Evolutionary conservation across 495 filamentous ascomycete species (phyloP).

Genomic region (Penicillium atrosanguineum): DNA sequence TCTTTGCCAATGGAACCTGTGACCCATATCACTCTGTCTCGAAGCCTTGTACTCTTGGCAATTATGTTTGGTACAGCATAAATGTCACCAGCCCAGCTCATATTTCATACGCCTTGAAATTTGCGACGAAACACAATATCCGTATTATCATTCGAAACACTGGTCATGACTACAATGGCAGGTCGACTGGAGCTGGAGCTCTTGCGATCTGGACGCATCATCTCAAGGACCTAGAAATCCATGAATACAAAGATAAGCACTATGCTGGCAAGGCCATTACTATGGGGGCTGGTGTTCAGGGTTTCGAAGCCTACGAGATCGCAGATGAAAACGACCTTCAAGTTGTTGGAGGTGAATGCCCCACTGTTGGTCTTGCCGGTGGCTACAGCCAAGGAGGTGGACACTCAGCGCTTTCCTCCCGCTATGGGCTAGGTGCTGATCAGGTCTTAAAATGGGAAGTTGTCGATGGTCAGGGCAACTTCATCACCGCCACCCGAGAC

Average conservation of each 20-base stretch:
- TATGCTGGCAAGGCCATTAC: conserved; percentile 50
- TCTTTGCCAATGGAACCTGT: conserved; percentile 43
- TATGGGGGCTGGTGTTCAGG: conserved; percentile 54
- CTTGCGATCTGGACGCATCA: conserved; percentile 55
- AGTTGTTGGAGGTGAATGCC: conserved; percentile 13
- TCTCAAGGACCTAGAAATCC: conserved; percentile 39
- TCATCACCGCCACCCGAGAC: conserved; percentile 46
- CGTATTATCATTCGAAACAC: conserved; percentile 63
- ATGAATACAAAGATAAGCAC: conserved; percentile 26
- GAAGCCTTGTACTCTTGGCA: conserved; percentile 52
- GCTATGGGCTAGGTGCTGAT: conserved; percentile 59
- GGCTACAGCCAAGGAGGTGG: conserved; percentile 61
- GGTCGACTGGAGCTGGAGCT: conserved; percentile 50
- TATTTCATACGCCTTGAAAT: conserved; percentile 35
- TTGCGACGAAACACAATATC: conserved; percentile 52
- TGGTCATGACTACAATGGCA: conserved; percentile 52
- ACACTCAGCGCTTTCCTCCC: conserved; percentile 47
- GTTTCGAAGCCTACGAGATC: conserved; percentile 37
- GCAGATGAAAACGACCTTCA: conserved; percentile 22
- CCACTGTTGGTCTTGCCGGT: conserved; percentile 29
- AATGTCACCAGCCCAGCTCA: conserved; percentile 28
- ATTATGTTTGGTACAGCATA: conserved; percentile 49
- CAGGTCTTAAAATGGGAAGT: conserved; percentile 59
- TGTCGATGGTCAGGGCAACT: conserved; percentile 46
- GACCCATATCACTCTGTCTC: conserved; percentile 27